Evolutionary conservation across 495 filamentous ascomycete genomes (phyloP).

Genomic region (Podospora pseudopauciseta): DNA sequence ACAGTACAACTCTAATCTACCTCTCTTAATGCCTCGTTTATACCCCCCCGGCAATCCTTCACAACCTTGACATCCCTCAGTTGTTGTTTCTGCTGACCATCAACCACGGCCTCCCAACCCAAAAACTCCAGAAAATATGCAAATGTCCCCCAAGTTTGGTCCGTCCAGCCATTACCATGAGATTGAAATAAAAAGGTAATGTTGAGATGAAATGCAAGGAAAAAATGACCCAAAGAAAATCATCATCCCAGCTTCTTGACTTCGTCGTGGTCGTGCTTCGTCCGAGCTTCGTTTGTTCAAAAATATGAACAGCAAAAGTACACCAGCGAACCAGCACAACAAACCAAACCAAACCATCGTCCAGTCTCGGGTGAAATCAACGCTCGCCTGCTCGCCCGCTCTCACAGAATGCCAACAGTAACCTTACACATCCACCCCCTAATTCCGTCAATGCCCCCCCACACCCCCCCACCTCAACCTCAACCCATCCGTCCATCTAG

Average conservation of each 20-base stretch:
- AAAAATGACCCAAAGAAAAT: conserved; percentile 2
- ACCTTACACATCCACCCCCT: not conserved
- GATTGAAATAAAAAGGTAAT: not conserved
- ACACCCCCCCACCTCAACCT: conserved; percentile 64
- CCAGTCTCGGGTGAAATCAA: not conserved
- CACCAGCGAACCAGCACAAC: too few species aligned
- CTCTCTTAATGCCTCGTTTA: too few species aligned
- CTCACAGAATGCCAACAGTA: not conserved
- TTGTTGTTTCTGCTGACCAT: not conserved
- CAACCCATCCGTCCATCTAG: conserved; percentile 83
- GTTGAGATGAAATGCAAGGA: not conserved
- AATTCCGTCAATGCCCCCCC: conserved; percentile 15
- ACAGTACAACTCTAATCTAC: too few species aligned
- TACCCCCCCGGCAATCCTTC: too few species aligned
- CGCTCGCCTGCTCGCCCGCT: not conserved
- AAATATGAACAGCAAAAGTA: not conserved
- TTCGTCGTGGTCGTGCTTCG: not conserved
- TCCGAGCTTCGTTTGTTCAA: not conserved
- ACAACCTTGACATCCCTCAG: too few species aligned
- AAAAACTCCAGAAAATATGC: not conserved
- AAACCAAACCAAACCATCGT: too few species aligned
- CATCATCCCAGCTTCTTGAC: not conserved
- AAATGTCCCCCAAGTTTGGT: conserved; percentile 18
- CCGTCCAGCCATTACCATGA: conserved; percentile 1
- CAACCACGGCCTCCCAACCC: not conserved